Percentiles rank a stretch among this genome's conserved stretches.
These are phyloP conservation scores for Porcisia hertigi DNA, from an alignment of 208 protist species.

Conservation along the genomic window DNA sequence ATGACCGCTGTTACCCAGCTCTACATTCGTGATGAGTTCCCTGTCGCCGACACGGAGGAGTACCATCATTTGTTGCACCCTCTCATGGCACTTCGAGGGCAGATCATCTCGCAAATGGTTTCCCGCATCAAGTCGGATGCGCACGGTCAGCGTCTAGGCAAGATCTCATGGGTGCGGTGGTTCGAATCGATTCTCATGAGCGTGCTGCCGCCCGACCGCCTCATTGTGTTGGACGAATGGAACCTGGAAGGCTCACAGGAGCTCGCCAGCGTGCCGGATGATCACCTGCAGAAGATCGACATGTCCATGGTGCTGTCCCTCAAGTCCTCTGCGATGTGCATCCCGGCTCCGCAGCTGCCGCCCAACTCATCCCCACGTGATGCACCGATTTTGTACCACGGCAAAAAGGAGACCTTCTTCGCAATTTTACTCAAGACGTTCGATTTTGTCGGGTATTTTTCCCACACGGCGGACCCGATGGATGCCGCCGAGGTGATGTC, in stretches of 20 bases:
- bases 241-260: constrained; percentile 35
- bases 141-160: constrained; percentile 41
- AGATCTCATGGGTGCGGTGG: constrained; percentile 86
- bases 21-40: constrained; percentile 83
- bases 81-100: constrained; percentile 69
- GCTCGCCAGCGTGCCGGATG: constrained; percentile 36
- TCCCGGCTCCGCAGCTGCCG: constrained; percentile 33
- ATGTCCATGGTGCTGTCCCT: constrained; percentile 59
- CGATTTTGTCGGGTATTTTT: constrained; percentile 92
- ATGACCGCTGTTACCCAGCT: constrained; percentile 85
- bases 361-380: constrained; percentile 18
- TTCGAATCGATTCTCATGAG: constrained; percentile 60
- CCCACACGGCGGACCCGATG: constrained; percentile 46
- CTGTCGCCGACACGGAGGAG: constrained; percentile 72
- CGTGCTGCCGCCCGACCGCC: constrained; percentile 36
- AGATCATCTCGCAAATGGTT: constrained; percentile 77
- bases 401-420: constrained; percentile 72
- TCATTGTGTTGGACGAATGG: constrained; percentile 87
- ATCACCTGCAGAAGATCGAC: constrained; percentile 53
- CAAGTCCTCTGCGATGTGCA: constrained; percentile 32
- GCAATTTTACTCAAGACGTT: constrained; percentile 85
- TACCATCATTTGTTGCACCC: constrained; percentile 64
- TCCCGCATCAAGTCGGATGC: constrained; percentile 45
- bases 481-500: constrained; percentile 17
- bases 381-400: constrained; percentile 52